Evolutionary conservation across 345 rosid species (phyloP).

Genomic region (Hibiscus trionum): DNA sequence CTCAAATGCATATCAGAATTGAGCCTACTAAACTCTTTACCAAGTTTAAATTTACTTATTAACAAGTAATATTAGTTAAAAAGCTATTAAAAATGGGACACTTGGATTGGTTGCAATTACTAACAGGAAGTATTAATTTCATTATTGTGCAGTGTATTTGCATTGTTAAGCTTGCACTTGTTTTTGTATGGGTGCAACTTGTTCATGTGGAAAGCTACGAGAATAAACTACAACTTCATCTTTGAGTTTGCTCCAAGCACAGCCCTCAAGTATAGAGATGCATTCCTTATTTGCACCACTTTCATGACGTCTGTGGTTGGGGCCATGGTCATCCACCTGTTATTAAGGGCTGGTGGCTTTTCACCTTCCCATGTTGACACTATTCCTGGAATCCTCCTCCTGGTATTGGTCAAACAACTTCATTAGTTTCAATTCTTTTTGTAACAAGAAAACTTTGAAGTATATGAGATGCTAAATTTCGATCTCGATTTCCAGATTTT

Average conservation of each 20-base stretch:
- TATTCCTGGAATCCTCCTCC: conserved; percentile 77
- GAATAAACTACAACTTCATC: conserved; percentile 82
- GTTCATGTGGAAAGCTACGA: conserved; percentile 69
- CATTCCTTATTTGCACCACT: conserved; percentile 80
- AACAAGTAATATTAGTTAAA: not conserved
- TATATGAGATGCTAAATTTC: conserved; percentile 1
- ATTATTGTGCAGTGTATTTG: conserved; percentile 55
- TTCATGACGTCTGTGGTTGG: conserved; percentile 83
- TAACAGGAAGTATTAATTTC: not conserved
- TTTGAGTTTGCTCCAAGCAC: conserved; percentile 73
- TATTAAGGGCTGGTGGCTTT: conserved; percentile 54
- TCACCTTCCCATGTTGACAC: conserved; percentile 52
- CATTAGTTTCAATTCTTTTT: not conserved
- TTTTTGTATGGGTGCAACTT: conserved; percentile 92
- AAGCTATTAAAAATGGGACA: not conserved
- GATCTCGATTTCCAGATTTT: conserved; percentile 39
- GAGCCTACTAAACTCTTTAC: not conserved
- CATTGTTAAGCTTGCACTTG: conserved; percentile 85
- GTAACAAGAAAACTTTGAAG: not conserved
- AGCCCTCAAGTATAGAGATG: conserved; percentile 76
- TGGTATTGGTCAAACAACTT: conserved; percentile 31
- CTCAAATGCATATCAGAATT: not conserved
- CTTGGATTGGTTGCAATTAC: not conserved
- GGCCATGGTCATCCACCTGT: conserved; percentile 78
- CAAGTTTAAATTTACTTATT: not conserved